Conservation (phyloP, 176 grass and related monocot species). For the Leersia perrieri region DNA sequence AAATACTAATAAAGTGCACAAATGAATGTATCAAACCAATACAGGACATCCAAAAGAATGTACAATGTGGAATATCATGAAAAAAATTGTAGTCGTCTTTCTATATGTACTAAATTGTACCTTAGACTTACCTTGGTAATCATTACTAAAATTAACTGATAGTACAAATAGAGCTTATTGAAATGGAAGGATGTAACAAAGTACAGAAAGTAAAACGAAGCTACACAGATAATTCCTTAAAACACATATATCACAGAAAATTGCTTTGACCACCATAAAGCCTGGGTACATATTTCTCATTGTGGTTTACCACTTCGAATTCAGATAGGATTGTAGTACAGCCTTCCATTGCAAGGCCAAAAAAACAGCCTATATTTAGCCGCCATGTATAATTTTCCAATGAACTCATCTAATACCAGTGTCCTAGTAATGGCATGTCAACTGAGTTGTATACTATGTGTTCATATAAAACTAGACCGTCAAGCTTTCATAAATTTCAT, state of each 20-base stretch:
- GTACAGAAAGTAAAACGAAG: neutral
- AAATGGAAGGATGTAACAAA: neutral
- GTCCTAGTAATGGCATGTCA: neutral
- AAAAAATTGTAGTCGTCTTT: too few species aligned
- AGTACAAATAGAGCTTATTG: neutral
- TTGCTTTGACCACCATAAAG: neutral
- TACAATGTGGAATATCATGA: too few species aligned
- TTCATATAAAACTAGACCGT: neutral
- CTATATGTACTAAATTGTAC: neutral
- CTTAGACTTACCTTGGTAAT: neutral
- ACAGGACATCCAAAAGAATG: too few species aligned
- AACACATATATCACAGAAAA: neutral
- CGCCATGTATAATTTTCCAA: neutral
- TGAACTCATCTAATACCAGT: constrained; percentile 3
- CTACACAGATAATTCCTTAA: neutral
- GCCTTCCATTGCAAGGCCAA: neutral
- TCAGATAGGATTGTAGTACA: neutral
- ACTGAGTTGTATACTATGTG: neutral
- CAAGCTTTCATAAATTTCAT: neutral
- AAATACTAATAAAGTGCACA: too few species aligned
- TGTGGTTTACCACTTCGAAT: neutral
- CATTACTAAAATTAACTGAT: neutral
- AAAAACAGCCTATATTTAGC: neutral
- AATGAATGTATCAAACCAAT: too few species aligned
- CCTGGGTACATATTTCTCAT: neutral